Base-by-base conservation (phyloP, 1,139 yeast genomes). In the Nakaseomyces nivariensis region DNA sequence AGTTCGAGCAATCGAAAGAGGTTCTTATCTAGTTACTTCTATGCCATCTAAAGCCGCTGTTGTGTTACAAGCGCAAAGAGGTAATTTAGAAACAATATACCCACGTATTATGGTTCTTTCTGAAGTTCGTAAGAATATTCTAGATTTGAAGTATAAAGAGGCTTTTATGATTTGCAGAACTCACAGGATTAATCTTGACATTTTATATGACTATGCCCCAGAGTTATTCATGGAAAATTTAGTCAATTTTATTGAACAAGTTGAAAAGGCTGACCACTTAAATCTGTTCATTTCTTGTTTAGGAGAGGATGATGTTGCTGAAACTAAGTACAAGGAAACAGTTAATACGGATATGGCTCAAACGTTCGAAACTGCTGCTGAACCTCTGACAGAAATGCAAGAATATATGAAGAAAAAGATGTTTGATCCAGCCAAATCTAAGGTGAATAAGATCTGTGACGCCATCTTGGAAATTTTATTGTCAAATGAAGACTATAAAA, bases 21-120 rank as follows among this genome's bases (percentile, higher is more conserved):
- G 98, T 1, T 87, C 97, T 0, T 60, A 85, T 33, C 69, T 94
- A 48, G 87, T 92, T 1, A 74, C 92, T 43, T 81, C 80, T 1
- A 82, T 89, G 63, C 97, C 97, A 0, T 80, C 95, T 0, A 85
- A 79, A 52, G 82, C 89, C 51, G 79, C 94, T 0, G 89, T 94
- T 17, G 81, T 87, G 2, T 72, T 94, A 49, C 96, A 94, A 67
- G 97, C 97, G 3, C 95, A 95, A 52, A 78, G 99, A 66, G 99
- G 99, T 54, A 94, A 94, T 60, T 72, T 92, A 57, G 99, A 94
- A 67, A 89, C 97, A 0, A 85, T 94, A 33, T 84, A 81, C 61
- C 98, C 99, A 9, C 76, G 98, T 66, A 85, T 92, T 45, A 81
- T 92, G 85, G 95, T 92, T 11, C 72, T 94, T 47, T 76, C 88